Percentiles rank a stretch among this genome's conserved stretches.
Evolutionary conservation across 1,139 yeast genomes (phyloP).

Genomic region (Suhomyces panamericanus): DNA sequence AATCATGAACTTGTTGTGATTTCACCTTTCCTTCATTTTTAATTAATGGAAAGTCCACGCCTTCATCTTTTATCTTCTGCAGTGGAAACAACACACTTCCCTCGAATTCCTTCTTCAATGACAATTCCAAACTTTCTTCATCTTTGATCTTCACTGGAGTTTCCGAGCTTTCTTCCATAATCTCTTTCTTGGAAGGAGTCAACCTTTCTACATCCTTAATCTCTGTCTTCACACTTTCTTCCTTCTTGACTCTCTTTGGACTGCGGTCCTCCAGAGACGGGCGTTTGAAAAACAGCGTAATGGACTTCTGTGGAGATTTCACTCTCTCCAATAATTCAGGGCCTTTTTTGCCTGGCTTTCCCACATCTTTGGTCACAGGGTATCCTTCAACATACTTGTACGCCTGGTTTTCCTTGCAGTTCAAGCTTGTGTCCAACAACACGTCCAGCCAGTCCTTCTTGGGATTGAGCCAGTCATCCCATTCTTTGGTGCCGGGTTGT

Average conservation of each 20-base stretch:
- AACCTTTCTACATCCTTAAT: too few species aligned
- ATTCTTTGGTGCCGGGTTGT: conserved; percentile 53
- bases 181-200: background rate
- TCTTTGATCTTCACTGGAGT: background rate
- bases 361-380: conserved; percentile 63
- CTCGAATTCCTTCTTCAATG: background rate
- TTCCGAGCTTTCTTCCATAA: background rate
- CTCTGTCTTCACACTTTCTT: too few species aligned
- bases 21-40: background rate
- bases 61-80: background rate
- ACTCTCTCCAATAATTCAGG: conserved; percentile 18
- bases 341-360: conserved; percentile 43
- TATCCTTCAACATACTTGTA: conserved; percentile 50
- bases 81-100: too few species aligned
- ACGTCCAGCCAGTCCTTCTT: conserved; percentile 37
- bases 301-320: conserved; percentile 24
- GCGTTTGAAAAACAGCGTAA: conserved; percentile 30
- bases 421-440: conserved; percentile 38
- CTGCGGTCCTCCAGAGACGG: conserved; percentile 1
- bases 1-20: background rate
- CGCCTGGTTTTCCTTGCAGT: conserved; percentile 39
- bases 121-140: background rate
- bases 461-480: conserved; percentile 66
- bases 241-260: background rate
- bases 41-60: too few species aligned